Base-by-base conservation (phyloP, 164 flowering plant genomes). In the Annona squamosa region DNA sequence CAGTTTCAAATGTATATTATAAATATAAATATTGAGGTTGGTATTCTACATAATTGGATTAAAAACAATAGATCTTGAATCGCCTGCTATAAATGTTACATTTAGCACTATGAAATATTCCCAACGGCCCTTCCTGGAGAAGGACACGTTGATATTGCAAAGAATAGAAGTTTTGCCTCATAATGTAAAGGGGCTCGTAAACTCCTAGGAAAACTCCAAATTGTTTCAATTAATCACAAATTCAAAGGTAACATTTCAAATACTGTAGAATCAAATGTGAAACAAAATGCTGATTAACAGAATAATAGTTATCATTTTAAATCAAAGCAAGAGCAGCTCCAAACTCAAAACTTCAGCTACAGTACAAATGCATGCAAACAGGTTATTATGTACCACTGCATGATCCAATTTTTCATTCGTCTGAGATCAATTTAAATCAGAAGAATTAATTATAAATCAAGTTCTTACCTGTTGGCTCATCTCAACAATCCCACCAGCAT, bases 401-500 rank as follows among this genome's bases (percentile, higher is more conserved):
- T 52, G 59, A 52, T 10, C 59, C 59, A 64, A 64, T 64, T 7
- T 19, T 26, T 37, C 67, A 4, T 64, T 64, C 45, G 26, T 7
- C 56, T 61, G 62, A 44, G 26, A 68, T 62, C 48, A 5, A 67
- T n/a, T 62, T 70, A 37, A 45, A 62, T 57, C 68, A 63, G 59
- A 57, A 37, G 47, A 26, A 65, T 47, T 16, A 13, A 72, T 66
- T 66, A 43, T 66, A 42, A 41, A 66, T 66, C 18, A 66, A 66
- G 9, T 43, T 43, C 13, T 71, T 83, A 96, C 99, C 97, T 96
- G 99, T 77, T 90, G 93, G 82, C 99, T 96, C 99, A 96, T 96
- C 82, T 95, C 99, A 52, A 91, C 99, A 82, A 95, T 95, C 76
- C 98, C 98, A 86, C 99, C 99, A 13, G 99, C 99, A 87, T 96